Evolutionary conservation across 768 basidiomycete species (phyloP).

Genomic region (Suillus fuscotomentosus): DNA sequence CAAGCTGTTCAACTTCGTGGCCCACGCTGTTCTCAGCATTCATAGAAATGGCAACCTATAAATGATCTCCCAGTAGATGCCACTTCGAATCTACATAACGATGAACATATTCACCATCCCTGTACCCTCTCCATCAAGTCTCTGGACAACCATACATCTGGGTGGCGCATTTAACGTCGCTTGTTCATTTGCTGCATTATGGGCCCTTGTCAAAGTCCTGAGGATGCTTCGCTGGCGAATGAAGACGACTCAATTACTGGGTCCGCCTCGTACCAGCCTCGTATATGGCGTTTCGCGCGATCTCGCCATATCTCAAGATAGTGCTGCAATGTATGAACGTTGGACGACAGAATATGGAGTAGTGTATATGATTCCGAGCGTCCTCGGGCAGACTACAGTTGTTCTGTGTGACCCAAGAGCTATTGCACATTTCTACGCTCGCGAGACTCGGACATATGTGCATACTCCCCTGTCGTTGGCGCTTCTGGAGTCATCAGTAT

Average conservation of each 20-base stretch:
- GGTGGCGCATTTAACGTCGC: not conserved
- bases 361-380: constrained; percentile 14
- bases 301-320: constrained; percentile 1
- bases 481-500: constrained; percentile 26
- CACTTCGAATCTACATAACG: not conserved
- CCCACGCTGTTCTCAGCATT: not conserved
- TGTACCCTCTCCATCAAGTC: not conserved
- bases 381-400: constrained; percentile 12
- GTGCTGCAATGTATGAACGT: constrained; percentile 15
- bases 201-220: not conserved
- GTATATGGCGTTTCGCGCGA: constrained; percentile 17
- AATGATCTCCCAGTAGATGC: not conserved
- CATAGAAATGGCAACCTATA: not conserved
- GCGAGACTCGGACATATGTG: constrained; percentile 32
- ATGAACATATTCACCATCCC: not conserved
- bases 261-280: constrained; percentile 18
- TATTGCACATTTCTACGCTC: constrained; percentile 44
- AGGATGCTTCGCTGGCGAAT: not conserved
- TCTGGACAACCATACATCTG: not conserved
- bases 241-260: constrained; percentile 15
- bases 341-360: constrained; percentile 23
- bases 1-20: not conserved
- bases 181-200: not conserved
- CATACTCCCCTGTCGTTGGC: constrained; percentile 34
- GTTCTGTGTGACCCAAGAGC: constrained; percentile 46